Evolutionary conservation across 2,329 filamentous ascomycete genomes (phyloP), one percentile per base, ranked within the genome.

Genomic region (Hypoxylon sp.): DNA sequence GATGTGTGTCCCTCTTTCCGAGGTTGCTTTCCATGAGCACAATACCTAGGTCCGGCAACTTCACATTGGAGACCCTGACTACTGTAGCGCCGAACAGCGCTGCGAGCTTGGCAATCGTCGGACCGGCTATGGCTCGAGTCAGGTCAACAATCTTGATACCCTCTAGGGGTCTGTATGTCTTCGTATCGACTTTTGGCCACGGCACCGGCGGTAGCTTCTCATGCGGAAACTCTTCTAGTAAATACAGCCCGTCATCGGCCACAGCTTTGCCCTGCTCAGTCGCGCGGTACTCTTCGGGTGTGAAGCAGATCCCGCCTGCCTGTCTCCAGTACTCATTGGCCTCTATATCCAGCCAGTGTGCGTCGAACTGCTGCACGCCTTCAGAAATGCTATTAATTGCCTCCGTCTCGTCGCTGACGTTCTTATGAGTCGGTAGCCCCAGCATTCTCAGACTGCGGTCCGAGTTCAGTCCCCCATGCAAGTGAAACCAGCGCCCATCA

Each of bases 61-160:
- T 70, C 44, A 68, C 73, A 40, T 72, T 76, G 0, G 77, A 76
- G 32, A 78, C 75, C 44, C 76, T 72, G 11, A 78, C 63, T 1
- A 78, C 77, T 4, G 76, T 74, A 2, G 77, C 76, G 8, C 77
- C 76, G 18, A 78, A 72, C 5, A 76, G 64, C 1, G 75, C 76
- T 16, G 77, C 70, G 2, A 76, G 71, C 32, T 73, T 72, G 12
- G 76, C 74, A 5, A 78, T 75, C 0, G 75, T 74, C 0, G 77
- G 76, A 0, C 75, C 77, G 0, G 77, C 77, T 11, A 79, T 78
- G 5, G 77, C 77, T 5, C 77, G 70, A 6, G 76, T 77, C 14
- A 78, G 70, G 50, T 79, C 77, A 1, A 79, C 72, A 14, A 78
- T 64, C 33, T 76, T 74, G 22, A 79, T 72, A 2, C 77, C 77